Evolutionary conservation across 352 stramenopile species (phyloP), one percentile per base, ranked within the genome.

Genomic region (Globisporangium irregulare): DNA sequence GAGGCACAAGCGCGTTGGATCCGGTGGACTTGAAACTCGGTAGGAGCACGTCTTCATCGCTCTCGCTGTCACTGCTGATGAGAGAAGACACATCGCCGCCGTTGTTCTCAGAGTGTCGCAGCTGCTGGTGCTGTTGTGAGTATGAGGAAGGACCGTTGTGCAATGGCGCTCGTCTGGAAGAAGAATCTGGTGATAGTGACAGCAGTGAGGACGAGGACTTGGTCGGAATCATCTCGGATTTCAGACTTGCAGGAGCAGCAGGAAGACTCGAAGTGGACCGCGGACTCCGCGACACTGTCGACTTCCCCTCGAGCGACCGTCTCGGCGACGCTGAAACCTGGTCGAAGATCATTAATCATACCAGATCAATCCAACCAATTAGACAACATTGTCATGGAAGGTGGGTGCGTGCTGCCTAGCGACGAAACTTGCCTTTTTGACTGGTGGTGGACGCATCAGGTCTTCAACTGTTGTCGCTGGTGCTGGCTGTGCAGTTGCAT

Each of bases 21-120:
- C 43, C 64, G 5, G 63, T 59, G 25, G 76, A 74, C 62, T 82
- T 84, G 72, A 93, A 93, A 3, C 74, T 83, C 25, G 83, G 86
- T 8, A 77, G 67, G 0, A 92, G 68, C 20, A 91, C 76, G 25
- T 90, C 81, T 25, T 92, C 82, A 50, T 92, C 83, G 61, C 70
- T 89, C 32, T 92, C 84, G 57, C 80, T 91, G 68, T 94, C 86
- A 48, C 86, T 94, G 68, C 80, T 91, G 67, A 93, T 92, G 53
- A 93, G 79, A 15, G 78, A 78, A 27, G 86, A 93, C 10, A 92
- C 84, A 64, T 92, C 82, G 1, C 83, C 83, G 32, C 88, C 73
- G 34, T 85, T 79, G 36, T 60, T 72, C 50, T 50, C 56, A 20
- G 29, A 32, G 27, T 55, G 29, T 4, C 25, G 64, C n/a, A 54